phyloP scores from a whole-genome alignment of 164 flowering plant genomes.

The Paratinospora sagittata region DNA sequence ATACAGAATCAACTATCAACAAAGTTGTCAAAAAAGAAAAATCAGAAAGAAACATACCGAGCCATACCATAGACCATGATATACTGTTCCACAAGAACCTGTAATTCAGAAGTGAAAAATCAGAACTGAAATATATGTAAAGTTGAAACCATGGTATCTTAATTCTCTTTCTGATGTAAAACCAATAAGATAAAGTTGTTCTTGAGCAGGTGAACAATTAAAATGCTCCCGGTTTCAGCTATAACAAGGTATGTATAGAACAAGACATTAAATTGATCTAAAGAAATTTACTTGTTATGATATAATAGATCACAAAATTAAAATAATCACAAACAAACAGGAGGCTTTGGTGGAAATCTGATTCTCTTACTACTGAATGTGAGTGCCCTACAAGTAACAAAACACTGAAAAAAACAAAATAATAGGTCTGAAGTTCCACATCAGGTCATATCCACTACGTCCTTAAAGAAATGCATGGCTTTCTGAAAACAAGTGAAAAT shows the following conservation, averaged over 20 bases:
- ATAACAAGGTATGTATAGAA: not conserved
- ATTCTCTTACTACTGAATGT: not conserved
- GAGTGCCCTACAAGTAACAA: not conserved
- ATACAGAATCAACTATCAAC: conserved; percentile 5
- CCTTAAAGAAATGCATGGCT: not conserved
- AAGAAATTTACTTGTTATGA: not conserved
- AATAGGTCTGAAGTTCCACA: not conserved
- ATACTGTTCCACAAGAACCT: conserved; percentile 99
- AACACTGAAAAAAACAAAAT: not conserved
- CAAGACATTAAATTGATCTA: too few relatives aligned
- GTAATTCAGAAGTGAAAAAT: conserved; percentile 15
- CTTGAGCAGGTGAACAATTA: not conserved
- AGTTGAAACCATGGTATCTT: too few relatives aligned
- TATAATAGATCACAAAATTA: not conserved
- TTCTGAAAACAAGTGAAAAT: not conserved
- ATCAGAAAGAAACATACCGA: conserved; percentile 67
- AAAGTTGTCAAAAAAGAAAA: conserved; percentile 17
- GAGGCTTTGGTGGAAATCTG: not conserved
- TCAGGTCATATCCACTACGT: not conserved
- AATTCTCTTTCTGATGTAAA: too few relatives aligned
- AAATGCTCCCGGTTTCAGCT: not conserved
- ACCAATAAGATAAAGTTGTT: not conserved
- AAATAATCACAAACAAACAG: not conserved
- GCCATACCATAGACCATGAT: conserved; percentile 98
- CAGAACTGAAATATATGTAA: not conserved